Evolutionary conservation across 2,329 filamentous ascomycete genomes (phyloP), one percentile per base, ranked within the genome.

Genomic region (Aspergillus sp.): DNA sequence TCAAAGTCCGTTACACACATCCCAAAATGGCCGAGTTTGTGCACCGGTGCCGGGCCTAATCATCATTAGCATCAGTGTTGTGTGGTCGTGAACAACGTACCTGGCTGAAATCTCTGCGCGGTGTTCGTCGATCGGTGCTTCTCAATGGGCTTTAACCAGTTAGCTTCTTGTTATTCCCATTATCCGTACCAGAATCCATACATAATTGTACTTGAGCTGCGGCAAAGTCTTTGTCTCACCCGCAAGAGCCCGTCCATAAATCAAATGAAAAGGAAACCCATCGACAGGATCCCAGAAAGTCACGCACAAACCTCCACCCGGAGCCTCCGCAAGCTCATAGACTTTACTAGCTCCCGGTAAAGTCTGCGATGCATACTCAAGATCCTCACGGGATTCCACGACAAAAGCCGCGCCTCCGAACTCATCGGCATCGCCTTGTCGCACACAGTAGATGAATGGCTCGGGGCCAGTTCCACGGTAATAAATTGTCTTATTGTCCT

Each of bases 231-330:
- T 43, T 10, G 37, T 48, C 15, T 45, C 27, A 33, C 47, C 47
- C 6, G 37, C 52, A 5, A 56, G 52, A 17, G 50, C 44, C 42
- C 65, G 62, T 7, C 67, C 68, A 51, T 66, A 59, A 5, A 70
- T 58, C 5, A 70, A 58, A 45, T 68, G 66, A 15, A 70, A 52
- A 10, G 60, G 63, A 13, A 52, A 49, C 41, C 66, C 65, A 17
- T 67, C 67, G 47, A 67, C 62, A 0, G 66, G 63, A 41, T 70
- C 67, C n/a, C 50, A 49, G 13, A 68, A 49, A 1, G 64, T 66
- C 7, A 68, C 48, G n/a, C 67, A 49, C 10, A 53, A 45, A 7
- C 67, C 66, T 35, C 66, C 66, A 7, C 67, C 67, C 1, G 67
- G 67, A n/a, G 64, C 62, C 30, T 66, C 51, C 9, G 1, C 25